Percentiles rank a stretch among this genome's conserved stretches.
phyloP scores from a whole-genome alignment of 805 yeast species.

The Wickerhamomyces subpelliculosus region DNA sequence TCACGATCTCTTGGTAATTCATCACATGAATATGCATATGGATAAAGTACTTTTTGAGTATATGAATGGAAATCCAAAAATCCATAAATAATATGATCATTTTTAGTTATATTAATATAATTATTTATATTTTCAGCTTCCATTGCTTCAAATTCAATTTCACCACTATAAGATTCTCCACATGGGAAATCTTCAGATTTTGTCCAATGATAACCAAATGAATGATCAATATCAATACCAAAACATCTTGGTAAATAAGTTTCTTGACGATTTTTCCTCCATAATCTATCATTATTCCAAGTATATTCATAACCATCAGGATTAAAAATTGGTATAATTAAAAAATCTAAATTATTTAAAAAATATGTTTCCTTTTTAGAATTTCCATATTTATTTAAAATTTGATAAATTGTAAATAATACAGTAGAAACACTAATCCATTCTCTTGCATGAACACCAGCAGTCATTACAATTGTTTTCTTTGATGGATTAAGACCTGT shows the following conservation, averaged over 20 bases:
- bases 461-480: conserved; percentile 68
- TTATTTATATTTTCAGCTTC: conserved; percentile 47
- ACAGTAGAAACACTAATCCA: conserved; percentile 77
- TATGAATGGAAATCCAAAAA: conserved; percentile 81
- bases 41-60: conserved; percentile 75
- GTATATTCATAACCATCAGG: conserved; percentile 89
- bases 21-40: conserved; percentile 75
- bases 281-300: conserved; percentile 73
- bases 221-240: conserved; percentile 85
- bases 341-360: conserved; percentile 56
- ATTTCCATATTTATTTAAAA: conserved; percentile 40
- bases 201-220: conserved; percentile 71
- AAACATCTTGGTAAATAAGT: conserved; percentile 59
- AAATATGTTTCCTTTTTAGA: conserved; percentile 35
- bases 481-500: conserved; percentile 35
- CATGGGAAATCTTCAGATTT: conserved; percentile 62
- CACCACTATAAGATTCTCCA: conserved; percentile 80
- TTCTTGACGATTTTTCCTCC: conserved; percentile 86
- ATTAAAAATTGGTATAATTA: conserved; percentile 77
- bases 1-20: conserved; percentile 73
- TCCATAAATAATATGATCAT: conserved; percentile 59
- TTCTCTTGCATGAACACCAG: conserved; percentile 87
- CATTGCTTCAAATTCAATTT: conserved; percentile 56
- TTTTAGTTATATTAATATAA: conserved; percentile 34
- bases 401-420: conserved; percentile 44